These are phyloP conservation scores for Trichoderma sp. DNA, from an alignment of 2,329 filamentous ascomycete genomes.

Conservation along the genomic window DNA sequence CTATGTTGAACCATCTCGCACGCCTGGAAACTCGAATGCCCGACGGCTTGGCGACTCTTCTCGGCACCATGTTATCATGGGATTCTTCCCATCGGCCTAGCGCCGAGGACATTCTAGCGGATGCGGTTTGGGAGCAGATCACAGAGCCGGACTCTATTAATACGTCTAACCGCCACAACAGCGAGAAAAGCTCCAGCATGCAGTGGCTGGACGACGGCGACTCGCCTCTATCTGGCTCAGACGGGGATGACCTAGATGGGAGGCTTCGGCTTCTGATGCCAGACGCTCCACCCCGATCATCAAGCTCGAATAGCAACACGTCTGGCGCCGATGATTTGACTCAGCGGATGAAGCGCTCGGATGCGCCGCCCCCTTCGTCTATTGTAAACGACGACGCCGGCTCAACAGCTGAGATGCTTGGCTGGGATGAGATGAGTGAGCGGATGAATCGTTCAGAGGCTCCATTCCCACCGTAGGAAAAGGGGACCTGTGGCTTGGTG, in stretches of 20 bases:
- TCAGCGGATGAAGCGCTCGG: not conserved
- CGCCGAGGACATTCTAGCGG: not conserved
- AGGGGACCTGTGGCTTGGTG: too few species aligned
- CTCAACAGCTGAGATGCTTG: not conserved
- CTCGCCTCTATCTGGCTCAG: not conserved
- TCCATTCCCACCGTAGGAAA: not conserved
- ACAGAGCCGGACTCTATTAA: not conserved
- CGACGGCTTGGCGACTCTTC: not conserved
- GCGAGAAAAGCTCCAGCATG: not conserved
- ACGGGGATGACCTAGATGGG: not conserved
- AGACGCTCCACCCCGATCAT: not conserved
- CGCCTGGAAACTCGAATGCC: not conserved
- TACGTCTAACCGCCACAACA: not conserved
- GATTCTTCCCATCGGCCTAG: not conserved
- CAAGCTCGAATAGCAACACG: not conserved
- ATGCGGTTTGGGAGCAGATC: not conserved
- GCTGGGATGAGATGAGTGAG: not conserved
- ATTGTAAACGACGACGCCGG: not conserved
- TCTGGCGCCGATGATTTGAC: not conserved
- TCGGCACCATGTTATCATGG: not conserved
- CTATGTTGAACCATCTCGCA: not conserved
- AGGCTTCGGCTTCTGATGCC: not conserved
- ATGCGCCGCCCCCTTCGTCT: not conserved
- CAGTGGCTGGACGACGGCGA: not conserved
- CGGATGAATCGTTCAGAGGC: not conserved